A percentile compares a stretch with the other conserved stretches of the same genome.
Evolutionary conservation across 305 asterid genomes (phyloP).

Genomic region (Caryopteris hybrid): DNA sequence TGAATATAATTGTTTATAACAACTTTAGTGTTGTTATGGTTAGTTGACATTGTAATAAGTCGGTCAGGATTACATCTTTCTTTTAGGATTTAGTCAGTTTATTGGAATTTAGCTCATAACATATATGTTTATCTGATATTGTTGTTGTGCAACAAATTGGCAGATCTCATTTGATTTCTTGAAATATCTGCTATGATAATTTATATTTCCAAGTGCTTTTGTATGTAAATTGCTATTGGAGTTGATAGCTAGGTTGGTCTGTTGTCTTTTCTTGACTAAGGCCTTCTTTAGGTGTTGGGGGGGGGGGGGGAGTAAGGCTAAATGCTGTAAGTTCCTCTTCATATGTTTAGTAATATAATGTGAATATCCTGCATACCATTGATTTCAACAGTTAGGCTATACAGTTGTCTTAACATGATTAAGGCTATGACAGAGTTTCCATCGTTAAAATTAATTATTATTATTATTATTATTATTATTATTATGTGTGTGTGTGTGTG

Average conservation of each 20-base stretch:
- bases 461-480: too few species aligned
- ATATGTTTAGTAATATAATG: too few species aligned
- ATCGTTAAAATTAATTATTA: background rate
- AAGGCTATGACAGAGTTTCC: background rate
- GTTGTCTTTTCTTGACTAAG: background rate
- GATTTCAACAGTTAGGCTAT: background rate
- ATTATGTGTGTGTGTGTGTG: background rate
- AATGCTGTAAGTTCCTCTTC: too few species aligned
- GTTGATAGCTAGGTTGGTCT: background rate
- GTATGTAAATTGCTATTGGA: background rate
- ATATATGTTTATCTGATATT: background rate
- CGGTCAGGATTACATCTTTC: background rate
- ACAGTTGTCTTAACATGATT: background rate
- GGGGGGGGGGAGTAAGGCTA: too few species aligned
- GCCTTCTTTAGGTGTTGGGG: too few species aligned
- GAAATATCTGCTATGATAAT: background rate
- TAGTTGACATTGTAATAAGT: background rate
- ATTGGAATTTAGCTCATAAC: background rate
- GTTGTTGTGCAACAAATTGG: background rate
- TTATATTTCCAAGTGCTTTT: background rate
- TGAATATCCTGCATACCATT: background rate
- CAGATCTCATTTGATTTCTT: background rate
- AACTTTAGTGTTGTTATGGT: background rate
- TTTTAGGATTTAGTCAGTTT: background rate
- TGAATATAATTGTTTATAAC: background rate